A percentile compares a stretch with the other conserved stretches of the same genome.
Conservation (phyloP, 140 eudicot genomes). For the Stevia rebaudiana region DNA sequence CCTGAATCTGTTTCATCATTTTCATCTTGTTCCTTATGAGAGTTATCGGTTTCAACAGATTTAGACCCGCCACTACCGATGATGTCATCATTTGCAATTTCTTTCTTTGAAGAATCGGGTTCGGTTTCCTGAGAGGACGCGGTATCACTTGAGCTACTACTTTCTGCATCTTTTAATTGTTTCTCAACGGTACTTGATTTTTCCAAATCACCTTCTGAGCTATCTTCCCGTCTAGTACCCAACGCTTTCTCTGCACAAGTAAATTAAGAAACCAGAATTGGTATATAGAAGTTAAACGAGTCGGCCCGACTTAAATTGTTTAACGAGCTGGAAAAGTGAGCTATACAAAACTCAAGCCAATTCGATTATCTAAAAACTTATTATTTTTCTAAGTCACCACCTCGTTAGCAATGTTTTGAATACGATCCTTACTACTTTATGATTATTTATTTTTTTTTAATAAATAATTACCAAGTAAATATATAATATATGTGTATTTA, state of each 20-base stretch:
- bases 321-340: no score
- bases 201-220: conserved; percentile 25
- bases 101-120: conserved; percentile 26
- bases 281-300: background rate
- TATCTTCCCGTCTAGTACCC: conserved; percentile 22
- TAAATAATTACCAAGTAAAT: no score
- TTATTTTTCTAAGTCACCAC: no score
- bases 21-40: conserved; percentile 24
- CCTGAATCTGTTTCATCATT: conserved; percentile 23
- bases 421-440: no score
- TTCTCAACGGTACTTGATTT: conserved; percentile 29
- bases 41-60: conserved; percentile 22
- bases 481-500: no score
- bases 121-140: conserved; percentile 34
- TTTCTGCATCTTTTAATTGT: conserved; percentile 42
- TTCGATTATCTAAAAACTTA: no score
- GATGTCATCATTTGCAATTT: conserved; percentile 14
- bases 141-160: conserved; percentile 38
- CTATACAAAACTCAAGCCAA: no score
- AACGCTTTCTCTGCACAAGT: conserved; percentile 29
- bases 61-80: conserved; percentile 19
- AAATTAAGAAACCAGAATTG: background rate
- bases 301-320: no score
- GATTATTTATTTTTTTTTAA: no score
- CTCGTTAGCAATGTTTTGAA: no score